Percentiles rank a stretch among this genome's conserved stretches.
Conservation (phyloP, 2,329 filamentous ascomycete species). For the Thelonectria blattea region DNA sequence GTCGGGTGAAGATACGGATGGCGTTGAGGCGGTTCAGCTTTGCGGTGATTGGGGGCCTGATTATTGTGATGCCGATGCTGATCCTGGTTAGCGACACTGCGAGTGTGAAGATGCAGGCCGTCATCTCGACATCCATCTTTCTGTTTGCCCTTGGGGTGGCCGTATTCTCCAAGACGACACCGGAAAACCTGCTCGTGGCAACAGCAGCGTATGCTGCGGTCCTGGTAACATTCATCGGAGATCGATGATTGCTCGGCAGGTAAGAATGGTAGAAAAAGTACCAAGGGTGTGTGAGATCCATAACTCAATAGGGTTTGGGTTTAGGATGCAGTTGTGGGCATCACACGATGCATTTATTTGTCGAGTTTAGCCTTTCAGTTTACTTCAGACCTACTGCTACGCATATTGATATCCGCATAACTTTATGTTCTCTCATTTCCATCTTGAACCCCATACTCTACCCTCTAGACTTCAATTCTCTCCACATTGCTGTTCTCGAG, state of each 20-base stretch:
- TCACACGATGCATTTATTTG: no score
- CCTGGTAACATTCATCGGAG: background rate
- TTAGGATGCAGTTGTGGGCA: no score
- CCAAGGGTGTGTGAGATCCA: no score
- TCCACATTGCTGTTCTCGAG: no score
- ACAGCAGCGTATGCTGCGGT: constrained; percentile 1
- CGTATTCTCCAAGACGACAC: background rate
- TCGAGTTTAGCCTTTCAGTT: no score
- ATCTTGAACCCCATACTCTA: no score
- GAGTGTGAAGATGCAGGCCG: background rate
- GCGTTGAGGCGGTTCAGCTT: background rate
- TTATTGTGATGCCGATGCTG: background rate
- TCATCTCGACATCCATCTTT: constrained; percentile 1
- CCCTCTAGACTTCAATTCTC: no score
- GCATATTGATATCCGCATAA: no score
- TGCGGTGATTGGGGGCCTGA: background rate
- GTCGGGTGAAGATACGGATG: background rate
- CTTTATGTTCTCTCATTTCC: no score
- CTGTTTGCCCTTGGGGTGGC: background rate
- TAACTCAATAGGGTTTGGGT: no score
- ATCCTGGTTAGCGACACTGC: background rate
- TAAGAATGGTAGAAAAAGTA: no score
- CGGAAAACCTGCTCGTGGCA: background rate
- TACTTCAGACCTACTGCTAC: no score
- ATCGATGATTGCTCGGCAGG: background rate